phyloP scores from a whole-genome alignment of 1,284 basidiomycete species.

The Peniophora sp. region DNA sequence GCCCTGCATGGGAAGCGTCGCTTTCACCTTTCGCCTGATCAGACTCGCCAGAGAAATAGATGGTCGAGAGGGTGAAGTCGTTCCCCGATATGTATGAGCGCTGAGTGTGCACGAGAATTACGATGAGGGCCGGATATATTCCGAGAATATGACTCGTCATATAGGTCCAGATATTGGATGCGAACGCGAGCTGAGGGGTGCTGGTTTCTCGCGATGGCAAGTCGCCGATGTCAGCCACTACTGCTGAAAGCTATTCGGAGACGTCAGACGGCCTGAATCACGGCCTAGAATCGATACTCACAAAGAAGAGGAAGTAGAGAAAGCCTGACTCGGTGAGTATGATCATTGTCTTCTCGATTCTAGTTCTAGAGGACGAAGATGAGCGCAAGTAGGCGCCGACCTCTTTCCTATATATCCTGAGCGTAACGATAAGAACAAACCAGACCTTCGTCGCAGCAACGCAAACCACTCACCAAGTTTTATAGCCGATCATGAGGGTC shows the following conservation, averaged over 20 bases:
- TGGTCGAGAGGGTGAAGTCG: no score
- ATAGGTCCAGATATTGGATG: constrained; percentile 1
- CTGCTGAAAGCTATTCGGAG: neutral
- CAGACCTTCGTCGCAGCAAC: no score
- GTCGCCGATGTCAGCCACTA: neutral
- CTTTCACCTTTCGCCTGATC: no score
- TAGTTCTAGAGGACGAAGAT: constrained; percentile 3
- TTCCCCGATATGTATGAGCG: neutral
- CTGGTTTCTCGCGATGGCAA: neutral
- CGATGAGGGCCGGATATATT: constrained; percentile 4
- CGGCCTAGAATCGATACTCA: constrained; percentile 1
- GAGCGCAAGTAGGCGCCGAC: neutral
- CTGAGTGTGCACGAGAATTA: constrained; percentile 3
- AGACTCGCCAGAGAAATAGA: no score
- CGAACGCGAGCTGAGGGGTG: neutral
- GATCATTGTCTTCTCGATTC: constrained; percentile 9
- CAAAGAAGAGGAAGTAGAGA: constrained; percentile 9
- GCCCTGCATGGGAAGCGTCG: no score
- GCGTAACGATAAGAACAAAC: no score
- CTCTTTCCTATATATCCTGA: neutral
- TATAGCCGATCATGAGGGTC: constrained; percentile 11
- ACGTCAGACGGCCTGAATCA: neutral
- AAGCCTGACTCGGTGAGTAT: constrained; percentile 12
- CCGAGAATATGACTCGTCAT: constrained; percentile 4
- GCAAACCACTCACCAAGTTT: constrained; percentile 9